A percentile compares a stretch with the other conserved stretches of the same genome.
phyloP scores from a whole-genome alignment of 2,329 filamentous ascomycete genomes.

The Cytospora paraplurivora region DNA sequence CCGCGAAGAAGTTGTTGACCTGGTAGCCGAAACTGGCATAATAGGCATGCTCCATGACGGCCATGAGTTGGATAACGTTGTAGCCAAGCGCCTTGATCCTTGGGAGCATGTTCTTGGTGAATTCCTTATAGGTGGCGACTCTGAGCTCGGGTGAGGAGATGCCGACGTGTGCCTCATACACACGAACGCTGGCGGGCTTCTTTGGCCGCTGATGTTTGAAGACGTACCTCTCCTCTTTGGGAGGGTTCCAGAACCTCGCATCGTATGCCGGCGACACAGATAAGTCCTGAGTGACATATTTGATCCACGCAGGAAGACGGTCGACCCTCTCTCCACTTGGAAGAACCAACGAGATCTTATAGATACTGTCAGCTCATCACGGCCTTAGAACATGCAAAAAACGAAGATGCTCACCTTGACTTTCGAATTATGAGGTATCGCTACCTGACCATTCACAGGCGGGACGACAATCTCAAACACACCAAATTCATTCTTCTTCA shows the following conservation, averaged over 20 bases:
- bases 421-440: slow-evolving; percentile 91
- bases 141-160: slow-evolving; percentile 90
- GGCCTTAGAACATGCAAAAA: not conserved
- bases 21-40: slow-evolving; percentile 99
- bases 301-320: slow-evolving; percentile 94
- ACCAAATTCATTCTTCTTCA: slow-evolving; percentile 84
- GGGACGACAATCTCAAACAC: slow-evolving; percentile 83
- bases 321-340: slow-evolving; percentile 81
- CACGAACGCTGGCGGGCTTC: slow-evolving; percentile 82
- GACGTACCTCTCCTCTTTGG: slow-evolving; percentile 70
- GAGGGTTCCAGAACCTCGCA: slow-evolving; percentile 96
- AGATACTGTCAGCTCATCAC: slow-evolving; percentile 13
- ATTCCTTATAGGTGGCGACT: slow-evolving; percentile 96
- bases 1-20: slow-evolving; percentile 98
- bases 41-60: slow-evolving; percentile 98
- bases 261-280: slow-evolving; percentile 90
- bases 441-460: slow-evolving; percentile 68
- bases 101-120: slow-evolving; percentile 88
- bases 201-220: slow-evolving; percentile 83
- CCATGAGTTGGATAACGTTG: slow-evolving; percentile 98
- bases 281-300: slow-evolving; percentile 92
- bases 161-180: slow-evolving; percentile 98
- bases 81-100: slow-evolving; percentile 90
- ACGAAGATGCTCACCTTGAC: slow-evolving; percentile 67
- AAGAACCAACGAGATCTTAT: slow-evolving; percentile 78